Evolutionary conservation across 192 early-diverging fungal genomes (phyloP), one percentile per base, ranked within the genome.

Genomic region (Rhizophagus clarus): DNA sequence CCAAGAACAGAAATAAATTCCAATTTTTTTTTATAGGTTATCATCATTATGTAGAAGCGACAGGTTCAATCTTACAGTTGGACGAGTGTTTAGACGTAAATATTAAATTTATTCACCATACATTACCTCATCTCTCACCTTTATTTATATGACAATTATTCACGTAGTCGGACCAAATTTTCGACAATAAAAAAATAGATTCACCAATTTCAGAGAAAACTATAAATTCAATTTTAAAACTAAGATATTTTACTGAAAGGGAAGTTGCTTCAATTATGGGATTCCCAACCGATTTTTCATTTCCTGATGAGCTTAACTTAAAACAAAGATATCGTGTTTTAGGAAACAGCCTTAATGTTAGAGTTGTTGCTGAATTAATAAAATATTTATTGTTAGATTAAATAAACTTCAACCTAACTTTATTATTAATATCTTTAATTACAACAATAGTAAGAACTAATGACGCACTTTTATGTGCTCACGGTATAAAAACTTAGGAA

Each of bases 311-410:
- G 5, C 90, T 91, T 17, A 92, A 88, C 2, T 72, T 89, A 20
- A 92, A 90, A 76, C 97, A 99, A 81, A 82, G 87, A 63, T 98
- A 96, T 79, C 85, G 91, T n/a, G 87, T 96, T 42, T 83, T 99
- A 14, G 97, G 97, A 2, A 99, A 99, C 80, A 95, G 93, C 42
- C 88, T 99, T 24, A 99, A 94, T 77, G 93, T 95, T 61, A 89
- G 86, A 63, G 91, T 98, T 1, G 95, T 98, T 0, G 85, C 92
- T 0, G 86, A 91, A 72, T 81, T 99, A 75, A 91, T 97, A 81
- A 84, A 86, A 79, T 93, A 93, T 74, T 82, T 95, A 22, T 68
- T 94, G 69, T 83, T 83, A 31, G 81, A 84, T n/a, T 31, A 60
- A 74, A 10, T 29, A 9, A n/a, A 51, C 8, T 45, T 45, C 42